Evolutionary conservation across 495 filamentous ascomycete genomes (phyloP).

Genomic region (Tuber microsphaerosporum): DNA sequence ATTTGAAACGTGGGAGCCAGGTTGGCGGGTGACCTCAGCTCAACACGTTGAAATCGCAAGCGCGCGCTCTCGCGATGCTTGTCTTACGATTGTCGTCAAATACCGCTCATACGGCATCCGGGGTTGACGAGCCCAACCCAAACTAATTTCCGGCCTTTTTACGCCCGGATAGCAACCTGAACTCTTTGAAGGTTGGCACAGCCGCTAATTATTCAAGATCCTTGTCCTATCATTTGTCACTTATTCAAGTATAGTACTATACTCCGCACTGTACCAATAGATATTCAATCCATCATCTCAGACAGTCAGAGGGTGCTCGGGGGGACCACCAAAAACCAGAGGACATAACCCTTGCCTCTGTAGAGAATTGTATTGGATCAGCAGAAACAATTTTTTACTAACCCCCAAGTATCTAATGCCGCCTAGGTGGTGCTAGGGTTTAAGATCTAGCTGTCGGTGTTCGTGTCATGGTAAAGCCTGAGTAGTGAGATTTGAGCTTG

Average conservation of each 20-base stretch:
- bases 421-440: background rate
- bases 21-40: background rate
- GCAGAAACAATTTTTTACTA: too few relatives aligned
- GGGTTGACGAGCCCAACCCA: background rate
- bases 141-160: background rate
- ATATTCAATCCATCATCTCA: background rate
- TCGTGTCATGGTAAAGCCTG: background rate
- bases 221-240: background rate
- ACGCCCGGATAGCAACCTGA: background rate
- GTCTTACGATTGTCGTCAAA: background rate
- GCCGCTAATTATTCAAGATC: background rate
- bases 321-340: too few relatives aligned
- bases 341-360: too few relatives aligned
- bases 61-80: background rate
- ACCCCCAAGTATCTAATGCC: background rate
- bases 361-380: too few relatives aligned
- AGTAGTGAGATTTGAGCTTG: background rate
- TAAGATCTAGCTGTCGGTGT: background rate
- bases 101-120: background rate
- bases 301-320: too few relatives aligned
- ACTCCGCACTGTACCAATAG: background rate
- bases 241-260: background rate
- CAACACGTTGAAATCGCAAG: background rate
- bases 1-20: background rate
- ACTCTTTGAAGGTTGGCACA: background rate